phyloP scores from a whole-genome alignment of 2,329 filamentous ascomycete genomes.

The Pseudopyrenochaeta lycopersici region DNA sequence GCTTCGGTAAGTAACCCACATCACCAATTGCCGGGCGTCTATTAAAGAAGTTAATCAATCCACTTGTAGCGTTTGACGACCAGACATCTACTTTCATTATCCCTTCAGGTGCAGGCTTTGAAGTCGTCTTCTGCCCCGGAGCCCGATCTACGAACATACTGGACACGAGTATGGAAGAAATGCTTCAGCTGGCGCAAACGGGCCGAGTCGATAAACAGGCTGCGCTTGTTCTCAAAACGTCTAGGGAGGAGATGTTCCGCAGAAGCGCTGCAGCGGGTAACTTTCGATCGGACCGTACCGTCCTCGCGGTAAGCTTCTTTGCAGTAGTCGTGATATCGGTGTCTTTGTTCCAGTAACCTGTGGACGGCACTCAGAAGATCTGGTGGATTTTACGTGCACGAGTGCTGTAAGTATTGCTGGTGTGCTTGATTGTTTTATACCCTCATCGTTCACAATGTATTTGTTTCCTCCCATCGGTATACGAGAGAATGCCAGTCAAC shows the following conservation, averaged over 20 bases:
- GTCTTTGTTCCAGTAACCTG: not conserved
- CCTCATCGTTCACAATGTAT: conserved; percentile 4
- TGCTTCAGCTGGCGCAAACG: conserved; percentile 43
- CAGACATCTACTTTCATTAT: conserved; percentile 66
- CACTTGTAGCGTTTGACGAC: conserved; percentile 62
- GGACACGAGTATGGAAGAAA: conserved; percentile 45
- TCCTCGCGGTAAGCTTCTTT: conserved; percentile 15
- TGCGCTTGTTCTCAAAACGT: conserved; percentile 24
- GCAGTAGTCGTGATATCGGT: conserved; percentile 4
- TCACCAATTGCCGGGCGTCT: not conserved
- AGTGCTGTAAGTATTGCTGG: no score
- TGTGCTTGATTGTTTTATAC: conserved; percentile 3
- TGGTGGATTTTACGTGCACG: no score
- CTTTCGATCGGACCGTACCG: conserved; percentile 6
- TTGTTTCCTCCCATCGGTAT: no score
- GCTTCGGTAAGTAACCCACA: conserved; percentile 67
- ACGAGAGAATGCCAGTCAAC: no score
- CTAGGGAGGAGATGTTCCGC: conserved; percentile 24
- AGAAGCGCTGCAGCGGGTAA: conserved; percentile 22
- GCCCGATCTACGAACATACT: conserved; percentile 61
- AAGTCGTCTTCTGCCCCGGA: conserved; percentile 79
- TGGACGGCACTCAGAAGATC: no score
- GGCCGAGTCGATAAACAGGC: conserved; percentile 41
- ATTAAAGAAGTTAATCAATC: conserved; percentile 3
- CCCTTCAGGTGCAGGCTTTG: conserved; percentile 74